Percentiles rank a stretch among this genome's conserved stretches.
phyloP scores from a whole-genome alignment of 129 eudicot species.

The Flaveria bidentis region DNA sequence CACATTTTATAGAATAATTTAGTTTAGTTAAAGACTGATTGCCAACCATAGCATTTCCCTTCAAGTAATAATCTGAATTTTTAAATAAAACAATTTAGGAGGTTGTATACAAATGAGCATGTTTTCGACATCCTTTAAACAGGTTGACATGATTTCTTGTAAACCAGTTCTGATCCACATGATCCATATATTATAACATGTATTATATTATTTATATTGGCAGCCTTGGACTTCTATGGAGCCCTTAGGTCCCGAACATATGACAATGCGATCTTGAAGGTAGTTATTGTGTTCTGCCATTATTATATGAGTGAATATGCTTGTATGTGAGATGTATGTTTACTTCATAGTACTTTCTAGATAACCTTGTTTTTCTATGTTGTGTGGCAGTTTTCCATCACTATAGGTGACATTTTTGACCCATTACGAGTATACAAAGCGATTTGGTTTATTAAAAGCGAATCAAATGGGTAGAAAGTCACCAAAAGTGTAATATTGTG shows the following conservation, averaged over 20 bases:
- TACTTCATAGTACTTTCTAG: background rate
- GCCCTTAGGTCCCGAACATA: slow-evolving; percentile 96
- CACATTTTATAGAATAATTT: background rate
- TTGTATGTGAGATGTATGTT: background rate
- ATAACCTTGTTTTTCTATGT: background rate
- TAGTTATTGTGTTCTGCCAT: slow-evolving; percentile 16
- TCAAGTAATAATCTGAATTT: background rate
- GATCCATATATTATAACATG: slow-evolving; percentile 14
- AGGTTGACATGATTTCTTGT: background rate
- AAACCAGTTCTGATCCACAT: slow-evolving; percentile 6
- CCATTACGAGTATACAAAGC: background rate
- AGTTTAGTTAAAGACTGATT: background rate
- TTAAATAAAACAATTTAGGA: background rate
- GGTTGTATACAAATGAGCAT: background rate
- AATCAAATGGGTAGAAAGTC: background rate
- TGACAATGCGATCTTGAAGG: slow-evolving; percentile 79
- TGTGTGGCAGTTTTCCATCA: slow-evolving; percentile 12
- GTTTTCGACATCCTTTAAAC: background rate
- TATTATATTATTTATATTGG: slow-evolving; percentile 23
- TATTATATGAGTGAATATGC: slow-evolving; percentile 10
- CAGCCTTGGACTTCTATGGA: slow-evolving; percentile 98
- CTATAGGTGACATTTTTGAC: slow-evolving; percentile 14
- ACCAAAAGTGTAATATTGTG: background rate
- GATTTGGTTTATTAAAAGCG: background rate
- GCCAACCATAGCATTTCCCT: background rate